phyloP scores from a whole-genome alignment of 129 eudicot genomes.

The Solidago caesia region DNA sequence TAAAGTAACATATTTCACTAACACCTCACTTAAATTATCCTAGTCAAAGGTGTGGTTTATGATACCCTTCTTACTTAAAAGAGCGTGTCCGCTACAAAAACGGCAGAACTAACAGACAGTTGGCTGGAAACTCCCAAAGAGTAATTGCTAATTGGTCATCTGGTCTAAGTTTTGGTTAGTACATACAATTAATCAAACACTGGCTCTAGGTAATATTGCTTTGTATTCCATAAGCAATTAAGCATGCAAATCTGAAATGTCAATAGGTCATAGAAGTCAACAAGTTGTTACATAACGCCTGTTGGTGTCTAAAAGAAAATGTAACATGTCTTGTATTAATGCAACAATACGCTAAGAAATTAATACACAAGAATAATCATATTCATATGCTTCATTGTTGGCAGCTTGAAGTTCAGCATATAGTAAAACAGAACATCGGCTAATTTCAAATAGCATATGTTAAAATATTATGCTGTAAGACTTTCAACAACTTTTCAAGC shows the following conservation, averaged over 20 bases:
- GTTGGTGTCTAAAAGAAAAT: not conserved
- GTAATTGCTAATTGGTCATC: not conserved
- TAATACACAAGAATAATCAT: not conserved
- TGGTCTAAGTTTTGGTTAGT: not conserved
- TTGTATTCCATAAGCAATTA: not conserved
- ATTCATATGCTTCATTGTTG: too few relatives aligned
- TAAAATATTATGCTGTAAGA: not conserved
- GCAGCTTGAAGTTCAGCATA: conserved; percentile 14
- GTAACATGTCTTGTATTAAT: not conserved
- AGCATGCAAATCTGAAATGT: not conserved
- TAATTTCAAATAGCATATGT: not conserved
- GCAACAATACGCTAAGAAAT: not conserved
- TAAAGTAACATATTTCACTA: not conserved
- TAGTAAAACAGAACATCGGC: conserved; percentile 4
- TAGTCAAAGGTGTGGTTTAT: not conserved
- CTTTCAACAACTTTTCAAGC: not conserved
- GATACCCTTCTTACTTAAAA: not conserved
- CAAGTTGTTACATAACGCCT: not conserved
- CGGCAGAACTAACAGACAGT: too few relatives aligned
- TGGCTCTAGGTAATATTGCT: too few relatives aligned
- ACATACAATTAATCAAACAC: too few relatives aligned
- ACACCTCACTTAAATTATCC: not conserved
- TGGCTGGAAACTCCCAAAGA: not conserved
- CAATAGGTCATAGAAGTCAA: not conserved
- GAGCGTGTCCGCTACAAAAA: not conserved